These are phyloP conservation scores for Calocybe indica DNA, from an alignment of 768 basidiomycete species.

Conservation along the genomic window DNA sequence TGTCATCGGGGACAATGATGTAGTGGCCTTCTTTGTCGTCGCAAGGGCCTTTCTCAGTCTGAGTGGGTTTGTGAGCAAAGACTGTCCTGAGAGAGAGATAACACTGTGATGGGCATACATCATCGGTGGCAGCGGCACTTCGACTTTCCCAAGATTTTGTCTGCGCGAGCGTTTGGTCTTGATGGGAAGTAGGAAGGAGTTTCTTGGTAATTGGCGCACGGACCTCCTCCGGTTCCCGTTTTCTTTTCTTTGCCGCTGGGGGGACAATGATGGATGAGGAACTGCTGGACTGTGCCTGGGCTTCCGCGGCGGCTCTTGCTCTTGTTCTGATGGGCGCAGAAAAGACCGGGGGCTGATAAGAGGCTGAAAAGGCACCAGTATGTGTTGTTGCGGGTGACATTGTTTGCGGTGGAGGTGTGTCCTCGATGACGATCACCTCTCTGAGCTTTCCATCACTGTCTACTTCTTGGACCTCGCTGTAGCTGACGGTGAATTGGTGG, in stretches of 20 bases:
- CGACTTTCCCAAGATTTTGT: constrained; percentile 66
- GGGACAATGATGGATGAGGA: constrained; percentile 60
- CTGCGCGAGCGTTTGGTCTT: constrained; percentile 40
- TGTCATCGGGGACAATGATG: constrained; percentile 88
- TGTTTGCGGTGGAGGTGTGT: constrained; percentile 82
- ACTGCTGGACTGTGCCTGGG: constrained; percentile 67
- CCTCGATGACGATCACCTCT: constrained; percentile 90
- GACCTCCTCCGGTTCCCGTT: constrained; percentile 73
- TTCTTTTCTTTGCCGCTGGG: constrained; percentile 80
- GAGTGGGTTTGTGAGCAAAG: constrained; percentile 20
- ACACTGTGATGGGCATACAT: constrained; percentile 42
- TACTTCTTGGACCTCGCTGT: constrained; percentile 85
- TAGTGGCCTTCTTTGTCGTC: constrained; percentile 99
- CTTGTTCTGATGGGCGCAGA: constrained; percentile 77
- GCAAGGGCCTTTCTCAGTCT: constrained; percentile 70
- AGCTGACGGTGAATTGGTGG: constrained; percentile 76
- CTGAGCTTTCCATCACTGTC: constrained; percentile 71
- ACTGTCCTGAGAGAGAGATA: constrained; percentile 16
- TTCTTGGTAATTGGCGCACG: constrained; percentile 65
- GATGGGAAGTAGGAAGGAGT: constrained; percentile 42
- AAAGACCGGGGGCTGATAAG: constrained; percentile 73
- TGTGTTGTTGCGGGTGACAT: constrained; percentile 71
- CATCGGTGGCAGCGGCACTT: constrained; percentile 58
- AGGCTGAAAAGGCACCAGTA: constrained; percentile 66
- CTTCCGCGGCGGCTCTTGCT: constrained; percentile 82